Evolutionary conservation across 176 grass and related monocot genomes (phyloP), one percentile per base, ranked within the genome.

Genomic region (Oropetium thomaeum): DNA sequence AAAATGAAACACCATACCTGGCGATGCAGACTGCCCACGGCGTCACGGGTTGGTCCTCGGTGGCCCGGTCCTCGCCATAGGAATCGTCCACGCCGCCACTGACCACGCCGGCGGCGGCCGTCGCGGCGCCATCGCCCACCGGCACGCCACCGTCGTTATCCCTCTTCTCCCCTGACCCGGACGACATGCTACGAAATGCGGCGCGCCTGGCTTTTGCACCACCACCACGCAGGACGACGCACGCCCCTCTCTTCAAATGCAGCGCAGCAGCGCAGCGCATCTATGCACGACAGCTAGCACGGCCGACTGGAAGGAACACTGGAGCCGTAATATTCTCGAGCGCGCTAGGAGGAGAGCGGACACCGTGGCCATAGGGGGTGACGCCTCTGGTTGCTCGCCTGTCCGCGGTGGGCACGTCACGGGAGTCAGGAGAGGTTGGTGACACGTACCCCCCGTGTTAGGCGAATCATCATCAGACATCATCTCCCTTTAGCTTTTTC

Each of bases 21-120:
- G 90, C 84, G 49, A 93, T 26, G 68, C 77, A 85, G 63, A 93
- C 77, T 33, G 78, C 82, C 90, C 87, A 93, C 17, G 87, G 87
- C 7, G 87, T 93, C 67, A 87, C 2, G 20, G 82, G 78, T 58
- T 93, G 87, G 54, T 87, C 90, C 72, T 84, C 83, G 27, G 57
- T 55, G 0, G 52, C 52, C 52, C 52, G 52, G n/a, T 26, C 55
- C 55, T 59, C 55, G 26, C 55, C 55, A 13, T 59, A 38, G 37
- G 75, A 48, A 73, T 89, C 90, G 63, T 89, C 90, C 55, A 75
- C 81, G 41, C 84, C 89, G 31, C 85, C 79, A 4, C 58, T 82
- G 27, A 70, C 71, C 49, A 69, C 71, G 55, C 30, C 17, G 0
- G 31, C 5, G 47, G 47, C 42, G 1, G 7, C 8, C 39, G 7